Percentiles rank a stretch among this genome's conserved stretches.
Conservation (phyloP, 78 protist species). For the Dictyostelium capitatum region DNA sequence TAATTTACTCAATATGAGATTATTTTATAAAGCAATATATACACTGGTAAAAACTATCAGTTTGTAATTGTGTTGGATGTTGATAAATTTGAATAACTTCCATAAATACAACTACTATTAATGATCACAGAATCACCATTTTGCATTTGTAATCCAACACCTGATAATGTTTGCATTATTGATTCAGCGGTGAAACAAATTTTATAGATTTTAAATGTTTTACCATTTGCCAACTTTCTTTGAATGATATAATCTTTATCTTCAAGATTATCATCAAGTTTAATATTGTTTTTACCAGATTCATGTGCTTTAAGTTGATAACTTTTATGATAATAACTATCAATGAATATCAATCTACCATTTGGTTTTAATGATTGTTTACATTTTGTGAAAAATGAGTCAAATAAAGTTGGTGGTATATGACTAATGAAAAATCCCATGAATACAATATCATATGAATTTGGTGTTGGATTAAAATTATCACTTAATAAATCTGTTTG, state of each 20-base stretch:
- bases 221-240: slow-evolving; percentile 33
- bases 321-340: slow-evolving; percentile 22
- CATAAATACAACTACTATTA: slow-evolving; percentile 30
- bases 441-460: slow-evolving; percentile 41
- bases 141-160: slow-evolving; percentile 25
- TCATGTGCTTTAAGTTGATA: slow-evolving; percentile 26
- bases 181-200: slow-evolving; percentile 47
- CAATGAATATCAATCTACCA: slow-evolving; percentile 37
- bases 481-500: slow-evolving; percentile 43
- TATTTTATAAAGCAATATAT: too few species aligned
- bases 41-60: too few species aligned
- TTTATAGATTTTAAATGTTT: slow-evolving; percentile 20
- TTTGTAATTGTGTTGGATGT: too few species aligned
- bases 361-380: background rate
- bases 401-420: slow-evolving; percentile 46
- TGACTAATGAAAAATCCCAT: slow-evolving; percentile 55
- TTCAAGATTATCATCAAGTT: background rate
- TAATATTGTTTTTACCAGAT: background rate
- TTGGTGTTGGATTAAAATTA: background rate
- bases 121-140: slow-evolving; percentile 21
- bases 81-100: slow-evolving; percentile 20
- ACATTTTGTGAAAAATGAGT: slow-evolving; percentile 25
- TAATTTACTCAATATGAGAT: too few species aligned
- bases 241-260: slow-evolving; percentile 36
- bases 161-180: background rate